Conservation (phyloP, 495 filamentous ascomycete species). For the Immersiella caudata region DNA sequence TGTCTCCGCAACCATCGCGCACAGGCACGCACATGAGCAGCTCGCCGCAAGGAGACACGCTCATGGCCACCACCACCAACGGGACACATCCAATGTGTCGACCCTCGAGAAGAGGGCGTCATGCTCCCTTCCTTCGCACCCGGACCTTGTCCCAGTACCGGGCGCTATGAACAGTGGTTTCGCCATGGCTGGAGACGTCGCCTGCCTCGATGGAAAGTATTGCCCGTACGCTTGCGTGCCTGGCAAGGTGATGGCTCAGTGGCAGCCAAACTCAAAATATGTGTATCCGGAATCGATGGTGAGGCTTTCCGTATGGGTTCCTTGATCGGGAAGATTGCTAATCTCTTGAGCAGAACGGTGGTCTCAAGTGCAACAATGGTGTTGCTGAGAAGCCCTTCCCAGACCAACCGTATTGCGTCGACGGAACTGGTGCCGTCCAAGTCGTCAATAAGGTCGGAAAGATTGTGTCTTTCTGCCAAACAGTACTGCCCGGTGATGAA, state of each 20-base stretch:
- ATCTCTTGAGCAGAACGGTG: constrained; percentile 63
- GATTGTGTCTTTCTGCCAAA: constrained; percentile 77
- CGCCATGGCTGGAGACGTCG: constrained; percentile 79
- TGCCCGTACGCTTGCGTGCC: constrained; percentile 80
- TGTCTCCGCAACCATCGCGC: constrained; percentile 35
- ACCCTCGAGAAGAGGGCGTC: constrained; percentile 46
- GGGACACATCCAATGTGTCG: constrained; percentile 29
- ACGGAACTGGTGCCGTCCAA: constrained; percentile 66
- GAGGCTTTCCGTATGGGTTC: constrained; percentile 34
- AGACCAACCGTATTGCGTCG: constrained; percentile 68
- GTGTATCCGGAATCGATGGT: constrained; percentile 75
- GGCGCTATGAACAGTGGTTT: constrained; percentile 70
- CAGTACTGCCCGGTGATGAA: constrained; percentile 82
- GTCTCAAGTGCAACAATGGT: constrained; percentile 74
- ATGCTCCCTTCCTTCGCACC: constrained; percentile 69
- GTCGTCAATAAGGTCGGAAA: constrained; percentile 65
- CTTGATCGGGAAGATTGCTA: constrained; percentile 26
- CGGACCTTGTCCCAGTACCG: constrained; percentile 70
- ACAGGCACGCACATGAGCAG: constrained; percentile 42
- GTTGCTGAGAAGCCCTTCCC: constrained; percentile 72
- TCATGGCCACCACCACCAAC: constrained; percentile 34
- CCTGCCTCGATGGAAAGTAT: constrained; percentile 68
- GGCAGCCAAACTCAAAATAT: constrained; percentile 72
- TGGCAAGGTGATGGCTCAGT: constrained; percentile 78
- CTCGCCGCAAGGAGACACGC: constrained; percentile 36